Evolutionary conservation across 2,329 filamentous ascomycete genomes (phyloP), one percentile per base, ranked within the genome.

Genomic region (Colletotrichum godetiae): DNA sequence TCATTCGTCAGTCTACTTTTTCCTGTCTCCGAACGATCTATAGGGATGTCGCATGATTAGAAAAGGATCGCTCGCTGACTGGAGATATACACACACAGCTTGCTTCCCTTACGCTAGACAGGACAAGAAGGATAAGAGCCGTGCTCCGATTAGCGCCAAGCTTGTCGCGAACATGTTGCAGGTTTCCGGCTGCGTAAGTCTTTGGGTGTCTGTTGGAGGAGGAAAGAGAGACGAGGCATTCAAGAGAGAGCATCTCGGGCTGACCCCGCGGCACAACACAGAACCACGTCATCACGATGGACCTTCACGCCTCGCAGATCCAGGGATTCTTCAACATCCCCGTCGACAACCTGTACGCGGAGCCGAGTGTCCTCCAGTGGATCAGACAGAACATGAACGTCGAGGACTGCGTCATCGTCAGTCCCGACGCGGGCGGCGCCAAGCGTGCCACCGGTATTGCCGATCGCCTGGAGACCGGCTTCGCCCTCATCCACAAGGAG

Each of bases 81-180:
- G 10, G 46, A 13, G 29, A 22, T 5, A 42, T 61, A 57, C 33
- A 74, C 5, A 46, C 33, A 65, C 56, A 74, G 95, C 94, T 76
- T 97, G 97, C 84, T 97, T 97, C 84, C 94, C 94, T 31, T 97
- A 97, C 80, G 95, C 95, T 24, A 92, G 95, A 63, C 95, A 97
- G 84, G 95, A 97, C 84, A 97, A 97, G 87, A 97, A 97, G 85
- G 94, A 97, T 85, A 84, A 85, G 86, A 95, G 92, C 73, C 91
- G 94, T 76, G 95, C 95, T 24, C 95, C 95, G 49, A 97, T 97
- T 81, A 95, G 93, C 27, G 95, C 95, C 22, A 95, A 95, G 82
- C 87, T 97, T 68, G 95, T 97, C 86, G 95, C 95, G 66, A 97
- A 97, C 84, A 97, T 97, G 94, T 88, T 97, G 68, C 93, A 96